Percentiles rank a stretch among this genome's conserved stretches.
Evolutionary conservation across 768 basidiomycete species (phyloP).

Genomic region (Tulasnella sp.): DNA sequence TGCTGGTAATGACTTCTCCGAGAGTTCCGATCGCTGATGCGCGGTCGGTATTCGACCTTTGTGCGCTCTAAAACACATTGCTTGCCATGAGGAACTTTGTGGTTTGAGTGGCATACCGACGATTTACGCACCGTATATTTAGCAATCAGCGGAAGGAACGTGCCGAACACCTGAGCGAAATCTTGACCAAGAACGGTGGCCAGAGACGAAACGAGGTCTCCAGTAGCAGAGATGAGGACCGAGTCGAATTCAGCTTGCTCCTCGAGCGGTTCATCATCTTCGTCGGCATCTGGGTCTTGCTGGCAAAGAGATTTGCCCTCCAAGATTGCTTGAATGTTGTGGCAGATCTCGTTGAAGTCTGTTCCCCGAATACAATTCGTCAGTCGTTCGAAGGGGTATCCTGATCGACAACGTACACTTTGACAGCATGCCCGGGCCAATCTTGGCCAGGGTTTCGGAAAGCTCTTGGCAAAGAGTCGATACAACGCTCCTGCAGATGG

Average conservation of each 20-base stretch:
- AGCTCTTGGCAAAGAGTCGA: constrained; percentile 80
- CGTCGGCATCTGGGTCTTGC: constrained; percentile 90
- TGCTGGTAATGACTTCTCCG: constrained; percentile 89
- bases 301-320: constrained; percentile 95
- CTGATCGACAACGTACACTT: constrained; percentile 49
- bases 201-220: constrained; percentile 85
- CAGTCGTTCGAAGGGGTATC: not conserved
- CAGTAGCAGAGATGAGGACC: constrained; percentile 86
- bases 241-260: constrained; percentile 96
- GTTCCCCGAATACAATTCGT: not conserved
- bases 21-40: constrained; percentile 90
- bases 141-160: constrained; percentile 83
- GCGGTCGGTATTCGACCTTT: constrained; percentile 79
- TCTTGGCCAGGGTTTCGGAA: constrained; percentile 83
- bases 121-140: constrained; percentile 46
- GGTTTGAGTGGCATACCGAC: constrained; percentile 52
- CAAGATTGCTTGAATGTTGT: constrained; percentile 74
- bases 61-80: constrained; percentile 55
- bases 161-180: constrained; percentile 71
- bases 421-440: constrained; percentile 81
- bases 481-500: constrained; percentile 65
- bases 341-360: constrained; percentile 66
- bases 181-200: constrained; percentile 78
- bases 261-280: constrained; percentile 68
- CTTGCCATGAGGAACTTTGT: not conserved